Base-by-base conservation (phyloP, 495 filamentous ascomycete genomes). In the Penicillium fimorum region DNA sequence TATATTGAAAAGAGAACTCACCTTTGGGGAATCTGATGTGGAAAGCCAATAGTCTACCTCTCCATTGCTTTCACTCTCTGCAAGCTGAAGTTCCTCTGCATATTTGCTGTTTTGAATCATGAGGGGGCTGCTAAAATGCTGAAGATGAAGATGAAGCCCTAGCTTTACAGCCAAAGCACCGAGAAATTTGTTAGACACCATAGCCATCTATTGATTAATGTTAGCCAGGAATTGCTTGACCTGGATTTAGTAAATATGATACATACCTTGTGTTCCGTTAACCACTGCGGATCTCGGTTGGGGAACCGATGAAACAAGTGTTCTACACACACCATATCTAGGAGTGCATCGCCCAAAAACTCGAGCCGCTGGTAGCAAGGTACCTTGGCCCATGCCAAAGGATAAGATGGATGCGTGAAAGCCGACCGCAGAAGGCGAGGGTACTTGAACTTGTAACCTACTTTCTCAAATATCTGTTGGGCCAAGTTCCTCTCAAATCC, bases 161-260 rank as follows among this genome's bases (percentile, higher is more conserved):
- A 97, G 79, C 25, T 81, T 78, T 12, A 92, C 90, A 57, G 87
- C 86, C 7, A 97, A 67, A 20, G 88, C 88, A 12, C 89, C 92
- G 0, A 97, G 77, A 64, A 97, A 98, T 56, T 92, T 92, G 75
- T 98, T 98, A 13, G 92, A 96, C 2, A 94, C 93, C 92, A 98
- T 96, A 10, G 95, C 92, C 91, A 96, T 96, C 80, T 85, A 57
- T 30, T 46, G 38, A 22, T 4, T 15, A 4, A 24, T 13, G 7
- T 68, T 29, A 69, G 55, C 38, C 15, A 49, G 17, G 2, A 17
- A 46, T 12, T 9, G 8, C 12, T 9, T 13, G 10, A 13, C 8
- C 29, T 9, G 22, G 20, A 4, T 15, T 18, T 6, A 4, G 5
- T 2, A 13, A 5, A 17, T 0, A 10, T 15, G 25, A 13, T 20